phyloP scores from a whole-genome alignment of 805 yeast genomes.

The Wickerhamomyces chaumierensis region DNA sequence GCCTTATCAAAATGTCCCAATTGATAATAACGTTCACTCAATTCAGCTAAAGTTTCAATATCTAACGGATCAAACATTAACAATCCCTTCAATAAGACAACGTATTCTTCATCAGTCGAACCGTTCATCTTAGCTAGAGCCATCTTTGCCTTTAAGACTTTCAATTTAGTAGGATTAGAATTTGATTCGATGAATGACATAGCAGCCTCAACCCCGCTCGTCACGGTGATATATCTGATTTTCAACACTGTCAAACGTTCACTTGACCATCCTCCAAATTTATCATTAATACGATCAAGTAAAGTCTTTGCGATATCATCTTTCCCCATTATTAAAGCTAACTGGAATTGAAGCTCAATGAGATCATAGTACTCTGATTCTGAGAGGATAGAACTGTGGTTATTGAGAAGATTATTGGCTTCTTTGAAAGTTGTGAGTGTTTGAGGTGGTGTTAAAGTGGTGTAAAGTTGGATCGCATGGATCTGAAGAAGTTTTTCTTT shows the following conservation, averaged over 20 bases:
- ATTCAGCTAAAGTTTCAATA: constrained; percentile 66
- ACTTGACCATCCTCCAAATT: constrained; percentile 44
- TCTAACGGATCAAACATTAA: constrained; percentile 66
- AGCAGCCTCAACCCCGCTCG: constrained; percentile 29
- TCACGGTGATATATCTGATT: constrained; percentile 46
- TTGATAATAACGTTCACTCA: constrained; percentile 50
- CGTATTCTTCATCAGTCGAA: constrained; percentile 25
- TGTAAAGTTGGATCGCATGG: constrained; percentile 39
- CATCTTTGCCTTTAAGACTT: constrained; percentile 16
- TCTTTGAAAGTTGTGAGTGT: constrained; percentile 24
- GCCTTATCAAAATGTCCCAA: constrained; percentile 60
- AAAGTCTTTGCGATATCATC: constrained; percentile 63
- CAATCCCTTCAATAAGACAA: constrained; percentile 40
- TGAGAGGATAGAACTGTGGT: constrained; percentile 7
- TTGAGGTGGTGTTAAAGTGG: constrained; percentile 35
- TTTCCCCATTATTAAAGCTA: constrained; percentile 46
- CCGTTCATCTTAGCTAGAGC: constrained; percentile 8
- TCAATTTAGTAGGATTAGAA: constrained; percentile 10
- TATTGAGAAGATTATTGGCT: constrained; percentile 19
- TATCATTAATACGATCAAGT: constrained; percentile 56
- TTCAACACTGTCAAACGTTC: constrained; percentile 46
- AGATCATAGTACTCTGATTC: constrained; percentile 40
- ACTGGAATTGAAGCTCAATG: constrained; percentile 61
- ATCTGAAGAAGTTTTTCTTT: constrained; percentile 40
- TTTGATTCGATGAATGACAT: constrained; percentile 24